phyloP scores from a whole-genome alignment of 2,329 filamentous ascomycete genomes.

The Didymella lethalis region DNA sequence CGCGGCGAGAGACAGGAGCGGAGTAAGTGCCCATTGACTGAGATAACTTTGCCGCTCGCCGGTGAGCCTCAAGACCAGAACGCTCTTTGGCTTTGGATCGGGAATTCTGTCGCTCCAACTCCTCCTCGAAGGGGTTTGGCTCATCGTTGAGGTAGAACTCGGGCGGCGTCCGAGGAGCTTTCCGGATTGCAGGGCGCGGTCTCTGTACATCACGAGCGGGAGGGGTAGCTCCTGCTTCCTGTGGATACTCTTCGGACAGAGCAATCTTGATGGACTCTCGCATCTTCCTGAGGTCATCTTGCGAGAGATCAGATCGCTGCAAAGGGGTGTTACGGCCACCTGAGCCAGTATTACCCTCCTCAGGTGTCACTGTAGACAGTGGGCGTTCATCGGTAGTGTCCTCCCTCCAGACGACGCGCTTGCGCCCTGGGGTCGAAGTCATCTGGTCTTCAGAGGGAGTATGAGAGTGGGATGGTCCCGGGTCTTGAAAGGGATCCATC shows the following conservation, averaged over 20 bases:
- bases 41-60: constrained; percentile 46
- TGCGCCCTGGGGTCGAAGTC: constrained; percentile 39
- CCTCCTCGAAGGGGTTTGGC: constrained; percentile 45
- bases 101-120: constrained; percentile 21
- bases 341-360: constrained; percentile 37
- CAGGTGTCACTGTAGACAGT: constrained; percentile 30
- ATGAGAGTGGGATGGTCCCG: constrained; percentile 27
- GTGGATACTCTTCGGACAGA: constrained; percentile 41
- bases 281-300: constrained; percentile 45
- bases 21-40: constrained; percentile 49
- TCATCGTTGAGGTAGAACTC: constrained; percentile 46
- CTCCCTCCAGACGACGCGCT: constrained; percentile 47
- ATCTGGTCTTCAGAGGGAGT: constrained; percentile 37
- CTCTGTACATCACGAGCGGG: constrained; percentile 39
- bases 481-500: constrained; percentile 40
- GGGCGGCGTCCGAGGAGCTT: constrained; percentile 42
- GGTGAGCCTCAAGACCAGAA: constrained; percentile 47
- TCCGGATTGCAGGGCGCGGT: constrained; percentile 50
- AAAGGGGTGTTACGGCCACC: constrained; percentile 41
- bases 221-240: constrained; percentile 28
- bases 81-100: constrained; percentile 38
- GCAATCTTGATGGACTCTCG: constrained; percentile 47
- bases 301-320: constrained; percentile 43
- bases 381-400: constrained; percentile 27
- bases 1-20: constrained; percentile 46